Base-by-base conservation (phyloP, 208 protist genomes). In the Polymyxa betae region DNA sequence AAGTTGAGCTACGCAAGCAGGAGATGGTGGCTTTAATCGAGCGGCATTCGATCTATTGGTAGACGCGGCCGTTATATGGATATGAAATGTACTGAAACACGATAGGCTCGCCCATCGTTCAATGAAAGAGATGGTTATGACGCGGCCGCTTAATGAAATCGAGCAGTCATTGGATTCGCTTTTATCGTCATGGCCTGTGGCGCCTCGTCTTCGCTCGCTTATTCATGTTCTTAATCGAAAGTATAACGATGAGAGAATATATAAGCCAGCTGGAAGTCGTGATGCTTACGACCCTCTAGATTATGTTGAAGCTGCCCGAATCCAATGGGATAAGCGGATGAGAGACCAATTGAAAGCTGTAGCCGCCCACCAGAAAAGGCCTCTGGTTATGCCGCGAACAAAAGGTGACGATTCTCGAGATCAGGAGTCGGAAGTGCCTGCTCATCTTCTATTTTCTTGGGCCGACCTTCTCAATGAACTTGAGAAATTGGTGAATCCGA, bases 401-500 rank as follows among this genome's bases (percentile, higher is more conserved):
- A 5, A 35, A 82, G 10, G 16, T 38, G 66, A 38, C 88, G 16
- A 12, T 32, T 5, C 5, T 32, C 46, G 49, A 20, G 88, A 89
- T 89, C 32, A 77, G 12, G 54, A 45, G 12, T 5, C 5, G 32
- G 16, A 89, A n/a, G 5, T 89, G 12, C 88, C 46, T 5, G 5
- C 46, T 32, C 46, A 72, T 38, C 54, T 77, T 32, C 1, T 89
- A 20, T 89, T 35, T 32, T 77, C 88, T 1, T 77, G 88, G 46
- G 32, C 46, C 46, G 88, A 89, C 54, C 49, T 89, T 20, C 88
- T 89, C 29, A 72, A 44, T 45, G 88, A 60, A 45, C 5, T 89
- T 38, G 88, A 60, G n/a, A 89, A 89, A 20, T 29, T 89, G 12
- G 5, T n/a, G 12, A 91, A 90, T 44, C 88, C 89, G 29, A 91